Evolutionary conservation across 169 alveolate genomes (phyloP), one percentile per base, ranked within the genome.

Genomic region (Eimeria brunetti): DNA sequence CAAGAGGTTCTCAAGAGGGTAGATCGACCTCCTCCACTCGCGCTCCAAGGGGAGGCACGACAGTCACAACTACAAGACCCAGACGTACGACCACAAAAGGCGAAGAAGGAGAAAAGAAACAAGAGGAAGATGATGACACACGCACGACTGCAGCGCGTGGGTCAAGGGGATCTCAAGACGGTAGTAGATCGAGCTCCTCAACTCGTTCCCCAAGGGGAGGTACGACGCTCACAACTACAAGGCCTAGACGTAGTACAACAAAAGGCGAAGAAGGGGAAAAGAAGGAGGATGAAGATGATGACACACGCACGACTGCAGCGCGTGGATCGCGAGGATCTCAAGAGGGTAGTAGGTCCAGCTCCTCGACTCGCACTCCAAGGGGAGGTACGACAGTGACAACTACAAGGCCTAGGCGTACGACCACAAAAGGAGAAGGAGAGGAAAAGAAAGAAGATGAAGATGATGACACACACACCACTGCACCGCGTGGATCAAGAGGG

Each of bases 351-450:
- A 27, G 76, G n/a, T 67, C 76, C 24, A 30, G 76, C 12, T 75
- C 85, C 58, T 75, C 85, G 33, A 75, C 85, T 38, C 51, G 85
- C 14, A 36, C 60, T 75, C 58, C 85, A 4, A 75, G 85, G 60
- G 58, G 89, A 46, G 89, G 49, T 71, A 80, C 89, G n/a, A 49
- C 89, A 20, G 71, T 49, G 46, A 80, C 89, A 30, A 49, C 89
- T 18, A 14, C 53, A n/a, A 2, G 71, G 49, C 46, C 71, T 11
- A n/a, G 89, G 24, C 89, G 89, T 9, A 22, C 89, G 4, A 24
- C 89, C 0, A 53, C 6, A 3, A 71, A 30, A 4, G 89, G 7
- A 11, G 89, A 80, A 0, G 91, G 22, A 4, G 88, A 30, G 14
- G 41, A 20, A 1, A 49, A 33, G 36, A 78, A 51, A 3, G 78